These are phyloP conservation scores for Elsinoe necatrix DNA, from an alignment of 2,329 filamentous ascomycete genomes.

Conservation along the genomic window DNA sequence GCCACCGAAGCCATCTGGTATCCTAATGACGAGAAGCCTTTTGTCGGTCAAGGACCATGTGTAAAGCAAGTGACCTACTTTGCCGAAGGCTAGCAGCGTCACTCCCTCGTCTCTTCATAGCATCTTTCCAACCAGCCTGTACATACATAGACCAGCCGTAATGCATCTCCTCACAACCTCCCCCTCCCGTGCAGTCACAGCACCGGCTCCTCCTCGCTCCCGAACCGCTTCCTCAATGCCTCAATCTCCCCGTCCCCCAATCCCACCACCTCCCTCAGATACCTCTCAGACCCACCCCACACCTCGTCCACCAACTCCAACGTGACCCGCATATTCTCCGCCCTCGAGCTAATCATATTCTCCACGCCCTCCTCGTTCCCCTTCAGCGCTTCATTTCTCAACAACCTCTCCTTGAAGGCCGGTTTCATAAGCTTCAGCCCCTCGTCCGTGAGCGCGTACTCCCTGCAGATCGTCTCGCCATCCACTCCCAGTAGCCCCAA, in stretches of 20 bases:
- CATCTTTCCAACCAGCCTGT: background rate
- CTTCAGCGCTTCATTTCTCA: constrained; percentile 43
- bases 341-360: constrained; percentile 38
- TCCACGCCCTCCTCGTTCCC: constrained; percentile 37
- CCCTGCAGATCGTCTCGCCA: constrained; percentile 51
- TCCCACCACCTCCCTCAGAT: constrained; percentile 52
- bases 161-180: constrained; percentile 2
- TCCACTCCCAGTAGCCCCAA: constrained; percentile 55
- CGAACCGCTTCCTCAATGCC: constrained; percentile 43
- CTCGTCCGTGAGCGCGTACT: constrained; percentile 59
- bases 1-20: constrained; percentile 4
- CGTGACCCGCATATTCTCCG: constrained; percentile 45
- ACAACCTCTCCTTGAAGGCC: constrained; percentile 44
- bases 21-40: background rate
- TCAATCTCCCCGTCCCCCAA: constrained; percentile 49
- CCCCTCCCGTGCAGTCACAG: background rate
- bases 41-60: constrained; percentile 7
- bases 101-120: background rate
- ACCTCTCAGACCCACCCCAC: constrained; percentile 57
- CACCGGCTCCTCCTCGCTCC: constrained; percentile 10
- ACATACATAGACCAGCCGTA: background rate
- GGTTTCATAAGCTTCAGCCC: constrained; percentile 44
- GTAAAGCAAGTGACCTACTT: constrained; percentile 6
- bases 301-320: constrained; percentile 48
- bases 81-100: constrained; percentile 4